Percentiles rank a stretch among this genome's conserved stretches.
Evolutionary conservation across 345 rosid genomes (phyloP).

Genomic region (Cardamine occulta): DNA sequence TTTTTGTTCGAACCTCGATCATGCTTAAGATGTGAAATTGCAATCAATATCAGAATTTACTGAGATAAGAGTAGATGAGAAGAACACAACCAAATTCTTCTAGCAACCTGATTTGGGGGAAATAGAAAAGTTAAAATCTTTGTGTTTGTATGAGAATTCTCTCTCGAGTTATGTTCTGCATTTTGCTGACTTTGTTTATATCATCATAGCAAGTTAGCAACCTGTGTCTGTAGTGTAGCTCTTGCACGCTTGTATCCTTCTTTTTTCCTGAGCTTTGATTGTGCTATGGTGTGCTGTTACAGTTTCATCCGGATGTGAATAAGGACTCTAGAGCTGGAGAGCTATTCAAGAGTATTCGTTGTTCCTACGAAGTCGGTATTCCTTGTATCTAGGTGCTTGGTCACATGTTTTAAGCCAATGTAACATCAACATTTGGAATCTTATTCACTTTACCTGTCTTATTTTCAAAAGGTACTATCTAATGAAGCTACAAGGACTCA

Average conservation of each 20-base stretch:
- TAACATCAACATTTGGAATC: not conserved
- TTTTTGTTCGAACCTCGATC: not conserved
- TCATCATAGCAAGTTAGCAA: not conserved
- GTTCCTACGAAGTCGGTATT: conserved; percentile 66
- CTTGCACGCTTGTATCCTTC: not conserved
- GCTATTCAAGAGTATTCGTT: conserved; percentile 70
- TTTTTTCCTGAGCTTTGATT: not conserved
- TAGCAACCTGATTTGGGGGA: not conserved
- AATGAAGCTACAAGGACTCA: conserved; percentile 64
- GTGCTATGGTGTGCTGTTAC: conserved; percentile 38
- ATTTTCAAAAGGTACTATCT: conserved; percentile 64
- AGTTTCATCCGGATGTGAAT: conserved; percentile 95
- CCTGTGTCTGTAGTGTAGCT: not conserved
- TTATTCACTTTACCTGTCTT: not conserved
- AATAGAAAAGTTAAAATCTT: not conserved
- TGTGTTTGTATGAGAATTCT: not conserved
- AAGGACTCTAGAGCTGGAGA: conserved; percentile 70
- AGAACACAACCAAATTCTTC: not conserved
- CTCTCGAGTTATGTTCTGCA: not conserved
- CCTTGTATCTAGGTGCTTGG: not conserved
- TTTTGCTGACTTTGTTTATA: not conserved
- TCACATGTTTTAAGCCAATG: not conserved
- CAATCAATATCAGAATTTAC: not conserved
- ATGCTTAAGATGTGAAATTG: not conserved
- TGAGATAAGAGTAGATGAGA: not conserved